A percentile compares a stretch with the other conserved stretches of the same genome.
These are phyloP conservation scores for Cardamine resedifolia DNA, from an alignment of 345 rosid genomes.

Conservation along the genomic window DNA sequence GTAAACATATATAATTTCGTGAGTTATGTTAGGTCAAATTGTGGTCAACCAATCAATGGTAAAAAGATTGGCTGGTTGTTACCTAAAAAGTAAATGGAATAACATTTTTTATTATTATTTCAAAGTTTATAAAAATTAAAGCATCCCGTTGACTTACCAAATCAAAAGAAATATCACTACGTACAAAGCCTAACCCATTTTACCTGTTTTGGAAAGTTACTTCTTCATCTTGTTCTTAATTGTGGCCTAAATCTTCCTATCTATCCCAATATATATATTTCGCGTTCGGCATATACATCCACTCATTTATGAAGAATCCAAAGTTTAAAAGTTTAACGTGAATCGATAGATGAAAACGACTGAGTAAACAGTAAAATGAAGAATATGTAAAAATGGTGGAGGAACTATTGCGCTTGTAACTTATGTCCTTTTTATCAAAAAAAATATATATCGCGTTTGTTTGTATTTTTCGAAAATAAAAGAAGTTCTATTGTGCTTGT, in stretches of 20 bases:
- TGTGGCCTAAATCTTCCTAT: constrained; percentile 8
- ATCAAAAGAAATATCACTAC: constrained; percentile 20
- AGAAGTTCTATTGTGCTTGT: constrained; percentile 24
- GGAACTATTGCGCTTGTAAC: constrained; percentile 31
- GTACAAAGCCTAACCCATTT: constrained; percentile 38
- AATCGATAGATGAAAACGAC: constrained; percentile 14
- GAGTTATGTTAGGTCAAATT: neutral
- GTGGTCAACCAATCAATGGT: constrained; percentile 12
- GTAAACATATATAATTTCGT: too few relatives aligned
- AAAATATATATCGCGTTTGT: neutral
- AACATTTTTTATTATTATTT: neutral
- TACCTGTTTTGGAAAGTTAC: constrained; percentile 32
- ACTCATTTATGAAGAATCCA: constrained; percentile 18
- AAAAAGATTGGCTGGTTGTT: neutral
- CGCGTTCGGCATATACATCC: constrained; percentile 15
- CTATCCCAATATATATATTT: constrained; percentile 1
- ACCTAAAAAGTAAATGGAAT: constrained; percentile 19
- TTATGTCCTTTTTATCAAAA: constrained; percentile 14
- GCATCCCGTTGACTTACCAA: constrained; percentile 31
- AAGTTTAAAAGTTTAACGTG: constrained; percentile 14
- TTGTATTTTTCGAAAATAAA: neutral
- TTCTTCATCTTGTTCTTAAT: constrained; percentile 24
- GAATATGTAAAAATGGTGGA: constrained; percentile 33
- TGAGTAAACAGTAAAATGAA: constrained; percentile 1
- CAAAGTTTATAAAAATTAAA: neutral